A percentile compares a stretch with the other conserved stretches of the same genome.
Conservation (phyloP, 192 early-diverging fungal genomes). For the Entophlyctis luteolus region DNA sequence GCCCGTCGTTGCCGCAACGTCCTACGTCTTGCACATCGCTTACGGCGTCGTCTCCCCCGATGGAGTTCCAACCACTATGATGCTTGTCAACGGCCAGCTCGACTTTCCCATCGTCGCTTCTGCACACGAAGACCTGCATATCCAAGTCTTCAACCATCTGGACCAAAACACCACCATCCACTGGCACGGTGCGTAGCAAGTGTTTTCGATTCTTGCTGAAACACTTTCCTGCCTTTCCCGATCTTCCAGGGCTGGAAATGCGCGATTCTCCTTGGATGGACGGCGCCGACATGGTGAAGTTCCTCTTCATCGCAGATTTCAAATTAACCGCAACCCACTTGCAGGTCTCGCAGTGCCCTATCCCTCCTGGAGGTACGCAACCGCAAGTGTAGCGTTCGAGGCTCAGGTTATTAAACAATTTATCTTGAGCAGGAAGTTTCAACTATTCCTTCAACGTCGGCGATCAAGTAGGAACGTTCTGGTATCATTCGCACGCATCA, state of each 20-base stretch:
- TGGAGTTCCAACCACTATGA: conserved; percentile 8
- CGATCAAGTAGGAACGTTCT: not conserved
- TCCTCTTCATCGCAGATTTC: not conserved
- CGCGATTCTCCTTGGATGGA: not conserved
- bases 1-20: not conserved
- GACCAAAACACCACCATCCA: conserved; percentile 35
- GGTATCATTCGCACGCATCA: not conserved
- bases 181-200: conserved; percentile 75
- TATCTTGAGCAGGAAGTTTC: not conserved
- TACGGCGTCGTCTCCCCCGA: conserved; percentile 1
- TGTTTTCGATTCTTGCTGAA: too few relatives aligned
- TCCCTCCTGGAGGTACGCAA: not conserved
- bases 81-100: conserved; percentile 10
- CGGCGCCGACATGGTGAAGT: not conserved
- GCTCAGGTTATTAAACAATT: not conserved
- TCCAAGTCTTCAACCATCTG: conserved; percentile 30
- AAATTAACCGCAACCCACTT: not conserved
- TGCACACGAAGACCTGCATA: conserved; percentile 5
- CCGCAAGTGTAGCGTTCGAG: not conserved
- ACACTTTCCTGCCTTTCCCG: too few relatives aligned
- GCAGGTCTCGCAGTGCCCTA: not conserved
- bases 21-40: conserved; percentile 1
- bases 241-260: too few relatives aligned
- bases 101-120: conserved; percentile 14
- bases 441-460: not conserved